Percentiles rank a stretch among this genome's conserved stretches.
These are phyloP conservation scores for Xylaria scruposa DNA, from an alignment of 495 filamentous ascomycete genomes.

Conservation along the genomic window DNA sequence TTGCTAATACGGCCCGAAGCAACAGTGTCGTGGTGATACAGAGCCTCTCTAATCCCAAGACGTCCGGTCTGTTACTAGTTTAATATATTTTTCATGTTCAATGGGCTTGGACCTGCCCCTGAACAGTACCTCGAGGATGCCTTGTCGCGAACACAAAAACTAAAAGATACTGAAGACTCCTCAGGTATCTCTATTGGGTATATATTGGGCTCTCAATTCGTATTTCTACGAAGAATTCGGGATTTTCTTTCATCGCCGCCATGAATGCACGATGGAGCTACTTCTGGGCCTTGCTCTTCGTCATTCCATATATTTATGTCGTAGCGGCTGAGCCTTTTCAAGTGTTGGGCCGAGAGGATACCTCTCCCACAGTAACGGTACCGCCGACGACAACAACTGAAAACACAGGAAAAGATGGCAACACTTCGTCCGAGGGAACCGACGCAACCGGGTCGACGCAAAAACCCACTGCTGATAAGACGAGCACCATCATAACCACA, in stretches of 20 bases:
- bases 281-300: slow-evolving; percentile 41
- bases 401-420: slow-evolving; percentile 24
- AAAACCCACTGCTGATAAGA: slow-evolving; percentile 25
- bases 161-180: slow-evolving; percentile 29
- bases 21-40: neutral
- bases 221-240: slow-evolving; percentile 14
- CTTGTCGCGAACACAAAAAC: slow-evolving; percentile 8
- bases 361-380: slow-evolving; percentile 29
- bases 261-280: slow-evolving; percentile 30
- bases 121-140: slow-evolving; percentile 11
- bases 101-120: neutral
- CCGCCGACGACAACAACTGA: slow-evolving; percentile 30
- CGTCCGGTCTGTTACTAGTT: neutral
- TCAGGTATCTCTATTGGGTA: slow-evolving; percentile 10
- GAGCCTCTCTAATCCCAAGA: neutral
- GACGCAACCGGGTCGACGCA: slow-evolving; percentile 7
- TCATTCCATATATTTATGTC: slow-evolving; percentile 33
- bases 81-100: neutral
- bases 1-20: neutral
- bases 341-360: slow-evolving; percentile 38
- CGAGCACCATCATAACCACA: slow-evolving; percentile 22
- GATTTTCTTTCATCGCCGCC: neutral
- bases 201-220: slow-evolving; percentile 11
- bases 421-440: slow-evolving; percentile 24
- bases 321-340: slow-evolving; percentile 26